phyloP scores from a whole-genome alignment of 176 grass and related monocot genomes.

The Oryza meridionalis region DNA sequence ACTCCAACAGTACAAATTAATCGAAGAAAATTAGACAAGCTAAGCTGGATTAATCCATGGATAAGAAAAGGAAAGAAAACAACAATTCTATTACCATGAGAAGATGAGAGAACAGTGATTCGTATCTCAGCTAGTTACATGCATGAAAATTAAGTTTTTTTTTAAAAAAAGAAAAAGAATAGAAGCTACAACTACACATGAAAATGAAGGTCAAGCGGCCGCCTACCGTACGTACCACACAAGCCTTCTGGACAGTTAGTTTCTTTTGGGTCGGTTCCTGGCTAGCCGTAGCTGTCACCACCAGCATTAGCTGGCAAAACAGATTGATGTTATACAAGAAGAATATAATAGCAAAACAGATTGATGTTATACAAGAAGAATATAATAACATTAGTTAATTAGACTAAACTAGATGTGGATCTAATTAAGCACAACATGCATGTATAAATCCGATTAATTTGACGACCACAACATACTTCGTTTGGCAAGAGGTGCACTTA shows the following conservation, averaged over 20 bases:
- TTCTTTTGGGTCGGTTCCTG: too few species aligned
- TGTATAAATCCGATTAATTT: not conserved
- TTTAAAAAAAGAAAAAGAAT: too few species aligned
- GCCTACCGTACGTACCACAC: not conserved
- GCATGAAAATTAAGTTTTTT: not conserved
- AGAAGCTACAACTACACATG: too few species aligned
- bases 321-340: not conserved
- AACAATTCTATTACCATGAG: too few species aligned
- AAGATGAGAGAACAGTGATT: slow-evolving; percentile 3
- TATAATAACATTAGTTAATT: not conserved
- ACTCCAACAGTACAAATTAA: not conserved
- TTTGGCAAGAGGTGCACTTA: not conserved
- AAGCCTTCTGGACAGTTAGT: slow-evolving; percentile 35
- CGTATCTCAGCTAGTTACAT: not conserved
- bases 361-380: not conserved
- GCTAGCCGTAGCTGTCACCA: slow-evolving; percentile 18
- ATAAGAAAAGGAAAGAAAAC: not conserved
- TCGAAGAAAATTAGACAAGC: not conserved
- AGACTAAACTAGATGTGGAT: not conserved
- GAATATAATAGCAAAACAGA: slow-evolving; percentile 1
- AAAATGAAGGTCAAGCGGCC: not conserved
- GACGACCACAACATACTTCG: not conserved
- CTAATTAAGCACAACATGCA: not conserved
- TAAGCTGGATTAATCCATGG: too few species aligned
- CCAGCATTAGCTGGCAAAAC: not conserved